Conservation (phyloP, 2,329 filamentous ascomycete genomes). For the Esteya vermicola region DNA sequence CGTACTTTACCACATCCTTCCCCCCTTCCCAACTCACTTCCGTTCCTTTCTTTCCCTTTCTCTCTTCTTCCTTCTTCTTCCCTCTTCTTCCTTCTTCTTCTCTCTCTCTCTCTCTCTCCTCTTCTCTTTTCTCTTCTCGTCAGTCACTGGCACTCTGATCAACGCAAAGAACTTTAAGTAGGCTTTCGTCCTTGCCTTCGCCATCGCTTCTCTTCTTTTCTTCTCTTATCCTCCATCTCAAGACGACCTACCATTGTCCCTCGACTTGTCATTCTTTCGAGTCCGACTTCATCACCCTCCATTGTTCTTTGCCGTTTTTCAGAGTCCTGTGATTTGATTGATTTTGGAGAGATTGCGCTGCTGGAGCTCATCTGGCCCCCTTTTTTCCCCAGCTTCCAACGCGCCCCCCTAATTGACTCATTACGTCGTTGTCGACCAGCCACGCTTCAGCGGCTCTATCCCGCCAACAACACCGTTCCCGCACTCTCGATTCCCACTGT, state of each 20-base stretch:
- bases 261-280: neutral
- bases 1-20: conserved; percentile 7
- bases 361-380: neutral
- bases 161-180: conserved; percentile 6
- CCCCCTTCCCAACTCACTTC: conserved; percentile 6
- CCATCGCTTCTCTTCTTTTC: neutral
- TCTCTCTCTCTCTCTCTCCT: conserved; percentile 11
- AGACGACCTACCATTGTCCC: no score
- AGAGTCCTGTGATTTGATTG: conserved; percentile 9
- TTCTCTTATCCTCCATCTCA: conserved; percentile 1
- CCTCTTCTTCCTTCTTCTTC: conserved; percentile 15
- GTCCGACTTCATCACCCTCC: neutral
- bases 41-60: conserved; percentile 4
- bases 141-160: conserved; percentile 6
- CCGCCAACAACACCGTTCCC: no score
- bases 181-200: no score
- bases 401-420: no score
- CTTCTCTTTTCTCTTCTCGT: conserved; percentile 14
- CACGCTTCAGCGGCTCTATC: no score
- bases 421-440: no score
- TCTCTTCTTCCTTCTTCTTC: conserved; percentile 11
- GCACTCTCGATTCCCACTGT: no score
- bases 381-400: neutral
- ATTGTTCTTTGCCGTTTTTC: conserved; percentile 5
- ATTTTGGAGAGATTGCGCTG: no score